These are phyloP conservation scores for Penicillium cosmopolitanum DNA, from an alignment of 495 filamentous ascomycete species.

Conservation along the genomic window DNA sequence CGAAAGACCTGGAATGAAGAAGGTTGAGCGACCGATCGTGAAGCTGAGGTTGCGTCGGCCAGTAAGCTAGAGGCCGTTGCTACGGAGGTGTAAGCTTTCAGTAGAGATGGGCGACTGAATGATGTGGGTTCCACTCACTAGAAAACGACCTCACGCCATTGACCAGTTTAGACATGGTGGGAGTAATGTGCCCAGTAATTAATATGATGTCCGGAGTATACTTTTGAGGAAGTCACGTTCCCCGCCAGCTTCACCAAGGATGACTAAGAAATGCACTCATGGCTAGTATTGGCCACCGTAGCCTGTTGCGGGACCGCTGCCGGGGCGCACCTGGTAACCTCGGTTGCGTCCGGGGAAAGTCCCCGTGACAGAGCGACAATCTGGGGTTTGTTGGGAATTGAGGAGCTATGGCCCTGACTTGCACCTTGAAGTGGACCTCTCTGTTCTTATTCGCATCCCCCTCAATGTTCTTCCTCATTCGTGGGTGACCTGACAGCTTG, in stretches of 20 bases:
- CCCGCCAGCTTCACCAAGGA: too few species aligned
- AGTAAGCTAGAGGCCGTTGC: slow-evolving; percentile 35
- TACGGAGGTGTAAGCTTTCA: neutral
- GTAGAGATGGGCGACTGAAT: too few species aligned
- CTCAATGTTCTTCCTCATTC: slow-evolving; percentile 5
- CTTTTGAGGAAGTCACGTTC: too few species aligned
- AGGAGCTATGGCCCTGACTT: slow-evolving; percentile 28
- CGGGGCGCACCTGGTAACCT: neutral
- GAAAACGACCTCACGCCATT: slow-evolving; percentile 34
- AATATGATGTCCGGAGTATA: too few species aligned
- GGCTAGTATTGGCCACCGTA: neutral
- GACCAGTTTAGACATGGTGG: slow-evolving; percentile 33
- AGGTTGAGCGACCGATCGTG: slow-evolving; percentile 28
- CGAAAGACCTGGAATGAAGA: slow-evolving; percentile 70
- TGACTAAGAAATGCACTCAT: neutral
- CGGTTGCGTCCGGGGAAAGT: slow-evolving; percentile 21
- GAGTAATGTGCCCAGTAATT: too few species aligned
- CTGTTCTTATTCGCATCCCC: neutral
- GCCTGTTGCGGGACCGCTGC: neutral
- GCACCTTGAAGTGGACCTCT: slow-evolving; percentile 11
- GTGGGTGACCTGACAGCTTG: slow-evolving; percentile 8
- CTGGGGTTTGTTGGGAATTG: slow-evolving; percentile 35
- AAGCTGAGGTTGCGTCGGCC: slow-evolving; percentile 29
- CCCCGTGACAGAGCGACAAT: slow-evolving; percentile 16
- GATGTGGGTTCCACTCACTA: slow-evolving; percentile 15